Evolutionary conservation across 768 basidiomycete species (phyloP), one percentile per base, ranked within the genome.

Genomic region (Rossbeevera mucosa): DNA sequence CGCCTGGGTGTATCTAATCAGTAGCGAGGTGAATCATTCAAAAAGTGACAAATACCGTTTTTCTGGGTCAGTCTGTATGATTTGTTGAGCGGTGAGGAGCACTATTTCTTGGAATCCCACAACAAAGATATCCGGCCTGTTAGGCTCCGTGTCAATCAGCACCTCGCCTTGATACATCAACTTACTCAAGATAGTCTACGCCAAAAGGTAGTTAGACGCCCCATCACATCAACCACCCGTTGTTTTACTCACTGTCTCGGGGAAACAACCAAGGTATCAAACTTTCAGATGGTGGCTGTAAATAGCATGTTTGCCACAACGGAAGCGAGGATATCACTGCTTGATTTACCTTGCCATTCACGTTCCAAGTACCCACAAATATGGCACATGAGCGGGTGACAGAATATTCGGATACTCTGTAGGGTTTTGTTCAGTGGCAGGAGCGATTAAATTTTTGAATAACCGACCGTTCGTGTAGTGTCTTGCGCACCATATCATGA

Each of bases 81-180:
- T 97, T 67, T 97, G 94, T 62, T 94, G 92, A 3, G 96, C 92
- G n/a, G 92, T 97, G 44, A 99, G 79, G 4, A 94, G 93, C 0
- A 99, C 96, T 48, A 99, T 94, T 70, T 99, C 96, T 69, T 99
- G 94, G 66, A 97, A 96, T 2, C 90, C 91, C 25, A 97, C 75
- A 20, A 85, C 85, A 65, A 95, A 86, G 55, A 98, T 83, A 64
- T 97, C 94, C 6, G 94, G 93, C 41, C 89, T 90, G 48, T 31
- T 43, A 22, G 18, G 43, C 57, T 41, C 47, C 16, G 11, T 14
- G 7, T 63, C 52, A 62, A 53, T 33, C 44, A 73, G 50, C 58
- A 69, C 72, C 57, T 5, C 31, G 54, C 6, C 16, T 50, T 2
- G 31, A 30, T 7, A 44, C 16, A 18, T 57, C 36, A 44, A 41